Evolutionary conservation across 352 stramenopile genomes (phyloP), one percentile per base, ranked within the genome.

Genomic region (Phytophthora foliorum): DNA sequence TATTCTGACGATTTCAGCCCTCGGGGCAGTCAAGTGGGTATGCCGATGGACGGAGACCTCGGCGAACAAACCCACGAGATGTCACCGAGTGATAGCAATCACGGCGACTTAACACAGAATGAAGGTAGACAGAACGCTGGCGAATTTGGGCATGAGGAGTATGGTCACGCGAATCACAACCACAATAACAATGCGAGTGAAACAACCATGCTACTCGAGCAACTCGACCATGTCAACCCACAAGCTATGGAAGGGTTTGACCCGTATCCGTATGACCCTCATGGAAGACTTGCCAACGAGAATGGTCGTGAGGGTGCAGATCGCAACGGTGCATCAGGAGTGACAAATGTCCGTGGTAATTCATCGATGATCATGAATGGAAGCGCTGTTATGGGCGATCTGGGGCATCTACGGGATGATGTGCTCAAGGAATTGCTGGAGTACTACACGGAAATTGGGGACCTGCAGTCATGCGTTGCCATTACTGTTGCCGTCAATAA

Each of bases 211-310:
- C 60, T 97, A 6, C 71, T 97, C 2, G 80, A 94, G 44, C 89
- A 97, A 55, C 74, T 97, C 1, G 89, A 97, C 45, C 82, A 94
- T 29, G 86, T 97, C 0, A 97, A 97, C 39, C 89, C 89, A 5
- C 84, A 94, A 64, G 88, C 88, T 8, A 93, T 96, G 84, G 82
- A 95, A 74, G 89, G 86, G 0, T 94, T 94, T 27, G 89, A 94
- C 46, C 80, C 88, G 24, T 96, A 95, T 63, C 88, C 89, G 54
- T 94, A 94, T 51, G 83, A 96, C 38, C 62, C 59, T 34, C 71
- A 42, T 16, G 63, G 69, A 17, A 59, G 57, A 46, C 51, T 67
- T 51, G 56, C 55, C 6, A 75, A 63, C 36, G 65, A 74, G 2
- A 84, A 76, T 31, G 73, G 71, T 17, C 71, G 70, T 7, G 69